phyloP scores from a whole-genome alignment of 345 rosid species.

The Cardamine chenopodiifolia region DNA sequence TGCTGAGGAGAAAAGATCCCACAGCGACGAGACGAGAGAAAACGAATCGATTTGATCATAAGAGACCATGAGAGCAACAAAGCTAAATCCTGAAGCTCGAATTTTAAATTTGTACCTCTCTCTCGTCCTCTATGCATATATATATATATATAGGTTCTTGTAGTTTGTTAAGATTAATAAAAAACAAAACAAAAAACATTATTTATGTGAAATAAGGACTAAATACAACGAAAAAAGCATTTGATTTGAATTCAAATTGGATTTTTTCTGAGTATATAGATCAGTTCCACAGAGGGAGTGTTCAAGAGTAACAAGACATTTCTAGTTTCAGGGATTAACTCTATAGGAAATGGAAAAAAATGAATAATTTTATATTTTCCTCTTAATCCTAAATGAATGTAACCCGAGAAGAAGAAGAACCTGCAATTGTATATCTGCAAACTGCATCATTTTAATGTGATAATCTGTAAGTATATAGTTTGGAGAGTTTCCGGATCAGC shows the following conservation, averaged over 20 bases:
- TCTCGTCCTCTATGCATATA: background rate
- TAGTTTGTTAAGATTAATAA: background rate
- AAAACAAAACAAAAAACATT: no score
- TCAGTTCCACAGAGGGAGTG: slow-evolving; percentile 42
- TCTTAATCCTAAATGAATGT: slow-evolving; percentile 35
- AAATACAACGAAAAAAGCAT: slow-evolving; percentile 14
- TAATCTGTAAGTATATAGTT: slow-evolving; percentile 22
- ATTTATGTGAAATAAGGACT: background rate
- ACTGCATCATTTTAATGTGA: slow-evolving; percentile 34
- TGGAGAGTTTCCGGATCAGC: slow-evolving; percentile 31
- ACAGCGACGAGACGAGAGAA: slow-evolving; percentile 37
- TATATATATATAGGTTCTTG: background rate
- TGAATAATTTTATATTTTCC: slow-evolving; percentile 17
- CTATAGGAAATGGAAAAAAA: slow-evolving; percentile 7
- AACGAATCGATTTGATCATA: slow-evolving; percentile 49
- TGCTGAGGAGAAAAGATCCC: slow-evolving; percentile 15
- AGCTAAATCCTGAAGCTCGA: background rate
- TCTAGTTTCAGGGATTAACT: slow-evolving; percentile 21
- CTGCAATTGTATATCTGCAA: slow-evolving; percentile 37
- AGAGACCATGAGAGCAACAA: slow-evolving; percentile 43
- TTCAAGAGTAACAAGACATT: slow-evolving; percentile 26
- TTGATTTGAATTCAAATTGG: slow-evolving; percentile 41
- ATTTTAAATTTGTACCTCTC: background rate
- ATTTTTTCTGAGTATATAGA: slow-evolving; percentile 39
- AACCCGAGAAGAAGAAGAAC: slow-evolving; percentile 33